phyloP scores from a whole-genome alignment of 805 yeast genomes.

The Jamesozyma hellenica region DNA sequence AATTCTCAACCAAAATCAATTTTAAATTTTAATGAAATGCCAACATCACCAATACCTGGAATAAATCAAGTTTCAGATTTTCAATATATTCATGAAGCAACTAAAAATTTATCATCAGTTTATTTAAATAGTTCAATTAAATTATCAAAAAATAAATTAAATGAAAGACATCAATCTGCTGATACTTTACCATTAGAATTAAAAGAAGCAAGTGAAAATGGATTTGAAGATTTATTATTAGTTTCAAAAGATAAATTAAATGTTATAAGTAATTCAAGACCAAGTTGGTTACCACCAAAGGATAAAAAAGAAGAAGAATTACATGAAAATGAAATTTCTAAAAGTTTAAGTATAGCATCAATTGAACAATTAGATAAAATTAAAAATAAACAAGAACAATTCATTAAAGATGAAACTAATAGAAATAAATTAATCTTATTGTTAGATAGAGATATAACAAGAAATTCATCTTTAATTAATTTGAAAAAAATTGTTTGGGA shows the following conservation, averaged over 20 bases:
- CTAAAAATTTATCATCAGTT: conserved; percentile 34
- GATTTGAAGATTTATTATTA: conserved; percentile 49
- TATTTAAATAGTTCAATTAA: conserved; percentile 33
- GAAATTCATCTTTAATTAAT: conserved; percentile 22
- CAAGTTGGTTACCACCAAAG: conserved; percentile 66
- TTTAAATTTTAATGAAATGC: conserved; percentile 26
- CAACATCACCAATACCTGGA: conserved; percentile 46
- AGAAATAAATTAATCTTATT: conserved; percentile 19
- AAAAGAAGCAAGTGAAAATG: conserved; percentile 30
- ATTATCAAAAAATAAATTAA: conserved; percentile 30
- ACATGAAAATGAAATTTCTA: conserved; percentile 48
- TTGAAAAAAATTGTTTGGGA: conserved; percentile 26
- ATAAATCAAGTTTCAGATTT: conserved; percentile 22
- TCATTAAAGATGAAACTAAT: conserved; percentile 21
- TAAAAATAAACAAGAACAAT: conserved; percentile 20
- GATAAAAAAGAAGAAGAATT: conserved; percentile 38
- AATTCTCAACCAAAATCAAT: conserved; percentile 16
- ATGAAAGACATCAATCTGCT: conserved; percentile 29
- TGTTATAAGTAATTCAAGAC: conserved; percentile 50
- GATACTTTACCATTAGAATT: conserved; percentile 32
- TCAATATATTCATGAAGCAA: conserved; percentile 27
- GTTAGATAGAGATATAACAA: conserved; percentile 25
- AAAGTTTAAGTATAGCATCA: conserved; percentile 28
- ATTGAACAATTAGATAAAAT: conserved; percentile 26
- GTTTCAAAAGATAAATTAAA: conserved; percentile 53